These are phyloP conservation scores for Chlorella sp. DNA, from an alignment of 139 green algal genomes.

Conservation along the genomic window DNA sequence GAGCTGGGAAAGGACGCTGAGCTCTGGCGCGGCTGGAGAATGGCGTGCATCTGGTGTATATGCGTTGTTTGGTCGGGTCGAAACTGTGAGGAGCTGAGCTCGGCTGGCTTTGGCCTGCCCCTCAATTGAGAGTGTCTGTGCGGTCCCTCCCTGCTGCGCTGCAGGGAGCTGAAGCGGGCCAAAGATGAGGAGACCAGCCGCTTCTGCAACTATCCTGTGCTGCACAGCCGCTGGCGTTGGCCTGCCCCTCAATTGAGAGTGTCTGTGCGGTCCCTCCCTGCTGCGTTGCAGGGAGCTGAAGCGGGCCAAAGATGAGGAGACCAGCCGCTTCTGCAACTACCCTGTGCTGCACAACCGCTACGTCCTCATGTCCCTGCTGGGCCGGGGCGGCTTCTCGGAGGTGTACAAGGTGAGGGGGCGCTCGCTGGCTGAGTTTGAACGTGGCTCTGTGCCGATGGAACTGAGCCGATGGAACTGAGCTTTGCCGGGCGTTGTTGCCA, in stretches of 20 bases:
- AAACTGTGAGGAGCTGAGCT: background rate
- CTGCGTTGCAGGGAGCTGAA: slow-evolving; percentile 68
- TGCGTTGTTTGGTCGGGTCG: background rate
- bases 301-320: slow-evolving; percentile 82
- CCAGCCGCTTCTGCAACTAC: slow-evolving; percentile 67
- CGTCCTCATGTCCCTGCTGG: slow-evolving; percentile 86
- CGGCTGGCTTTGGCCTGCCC: background rate
- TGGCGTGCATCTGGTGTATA: background rate
- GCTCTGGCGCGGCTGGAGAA: background rate
- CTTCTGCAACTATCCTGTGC: slow-evolving; percentile 64
- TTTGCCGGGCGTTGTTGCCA: too few species aligned
- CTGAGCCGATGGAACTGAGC: too few species aligned
- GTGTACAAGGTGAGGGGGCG: slow-evolving; percentile 71
- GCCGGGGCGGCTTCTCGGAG: slow-evolving; percentile 94
- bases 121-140: background rate
- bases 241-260: background rate
- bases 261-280: background rate
- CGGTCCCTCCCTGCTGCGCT: background rate
- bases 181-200: slow-evolving; percentile 82
- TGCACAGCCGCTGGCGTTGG: slow-evolving; percentile 51
- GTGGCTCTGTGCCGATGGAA: too few species aligned
- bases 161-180: slow-evolving; percentile 75
- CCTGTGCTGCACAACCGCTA: slow-evolving; percentile 79
- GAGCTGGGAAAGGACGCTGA: background rate
- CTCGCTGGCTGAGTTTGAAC: too few species aligned